A percentile compares a stretch with the other conserved stretches of the same genome.
These are phyloP conservation scores for Neonothopanus nambi DNA, from an alignment of 1,284 basidiomycete species.

Conservation along the genomic window DNA sequence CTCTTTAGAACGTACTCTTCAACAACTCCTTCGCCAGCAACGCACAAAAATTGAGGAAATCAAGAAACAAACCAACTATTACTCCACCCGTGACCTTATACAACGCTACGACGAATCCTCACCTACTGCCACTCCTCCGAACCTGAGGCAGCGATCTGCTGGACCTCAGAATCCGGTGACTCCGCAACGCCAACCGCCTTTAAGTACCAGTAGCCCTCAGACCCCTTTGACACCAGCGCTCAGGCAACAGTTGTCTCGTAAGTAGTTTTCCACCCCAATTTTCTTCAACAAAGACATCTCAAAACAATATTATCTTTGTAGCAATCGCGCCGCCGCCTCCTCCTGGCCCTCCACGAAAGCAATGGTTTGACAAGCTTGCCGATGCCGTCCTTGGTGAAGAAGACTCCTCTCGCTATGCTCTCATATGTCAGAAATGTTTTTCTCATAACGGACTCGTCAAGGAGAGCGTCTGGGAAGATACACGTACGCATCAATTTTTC, in stretches of 20 bases:
- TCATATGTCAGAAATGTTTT: conserved; percentile 94
- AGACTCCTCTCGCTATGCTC: conserved; percentile 75
- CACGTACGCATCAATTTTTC: conserved; percentile 62
- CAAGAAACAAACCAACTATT: conserved; percentile 96
- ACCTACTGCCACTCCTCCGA: conserved; percentile 35
- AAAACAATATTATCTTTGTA: background rate
- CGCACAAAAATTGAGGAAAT: conserved; percentile 92
- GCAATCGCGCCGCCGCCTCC: conserved; percentile 37
- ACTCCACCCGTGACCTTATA: conserved; percentile 86
- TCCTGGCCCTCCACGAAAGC: conserved; percentile 61
- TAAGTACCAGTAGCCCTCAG: background rate
- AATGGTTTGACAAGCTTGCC: conserved; percentile 88
- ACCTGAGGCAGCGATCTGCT: conserved; percentile 7
- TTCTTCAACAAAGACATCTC: background rate
- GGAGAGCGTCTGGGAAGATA: conserved; percentile 86
- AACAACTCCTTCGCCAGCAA: conserved; percentile 76
- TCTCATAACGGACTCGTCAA: conserved; percentile 93
- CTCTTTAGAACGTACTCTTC: conserved; percentile 74
- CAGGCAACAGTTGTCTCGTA: conserved; percentile 23
- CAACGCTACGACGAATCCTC: conserved; percentile 84
- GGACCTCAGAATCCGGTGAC: conserved; percentile 10
- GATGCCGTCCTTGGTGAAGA: conserved; percentile 88
- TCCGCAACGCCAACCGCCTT: conserved; percentile 7
- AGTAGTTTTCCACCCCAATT: conserved; percentile 14
- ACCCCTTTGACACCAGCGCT: conserved; percentile 12